Base-by-base conservation (phyloP, 805 yeast species). In the Scheffersomyces ergatensis region DNA sequence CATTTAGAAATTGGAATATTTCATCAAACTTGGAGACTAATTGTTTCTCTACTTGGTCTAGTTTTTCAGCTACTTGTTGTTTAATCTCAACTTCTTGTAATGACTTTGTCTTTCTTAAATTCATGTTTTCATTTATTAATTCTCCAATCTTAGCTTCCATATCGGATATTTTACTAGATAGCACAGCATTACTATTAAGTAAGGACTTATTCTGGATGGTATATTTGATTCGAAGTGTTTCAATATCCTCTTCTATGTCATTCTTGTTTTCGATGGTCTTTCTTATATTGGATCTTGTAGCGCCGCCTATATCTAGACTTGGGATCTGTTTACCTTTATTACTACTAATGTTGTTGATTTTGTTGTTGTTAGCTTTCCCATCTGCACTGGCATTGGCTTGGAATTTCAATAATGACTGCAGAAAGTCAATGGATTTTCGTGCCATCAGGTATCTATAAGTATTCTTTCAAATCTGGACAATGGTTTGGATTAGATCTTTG, bases 181-280 rank as follows among this genome's bases (percentile, higher is more conserved):
- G 62, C 17, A 68, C 55, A 2, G 83, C 73, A 54, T 80, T 82
- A 37, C 73, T 76, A 45, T 71, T 77, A 1, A 87, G 87, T 20
- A 85, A 58, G n/a, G 75, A 72, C 39, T 67, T 69, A 57, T 84
- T 84, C 50, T 78, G 83, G n/a, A 54, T 55, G 5, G 56, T 36
- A 39, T 65, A 72, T 34, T 60, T 51, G 60, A 71, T 36, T 47
- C 54, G 33, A 51, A 52, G 42, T 55, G 58, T 9, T 50, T 58
- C 40, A 46, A 46, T 12, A 8, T 40, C 38, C 20, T 18, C 40
- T 7, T 19, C 32, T 26, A 11, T 12, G 12, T 29, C 37, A 14
- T 24, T 20, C 4, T 29, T 12, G 13, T 25, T 13, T 9, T 25
- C 14, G 13, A 11, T 12, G 18, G 5, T 20, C 20, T n/a, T 34